phyloP scores from a whole-genome alignment of 371 early-diverging fungal species.

The Mortierella sp. region DNA sequence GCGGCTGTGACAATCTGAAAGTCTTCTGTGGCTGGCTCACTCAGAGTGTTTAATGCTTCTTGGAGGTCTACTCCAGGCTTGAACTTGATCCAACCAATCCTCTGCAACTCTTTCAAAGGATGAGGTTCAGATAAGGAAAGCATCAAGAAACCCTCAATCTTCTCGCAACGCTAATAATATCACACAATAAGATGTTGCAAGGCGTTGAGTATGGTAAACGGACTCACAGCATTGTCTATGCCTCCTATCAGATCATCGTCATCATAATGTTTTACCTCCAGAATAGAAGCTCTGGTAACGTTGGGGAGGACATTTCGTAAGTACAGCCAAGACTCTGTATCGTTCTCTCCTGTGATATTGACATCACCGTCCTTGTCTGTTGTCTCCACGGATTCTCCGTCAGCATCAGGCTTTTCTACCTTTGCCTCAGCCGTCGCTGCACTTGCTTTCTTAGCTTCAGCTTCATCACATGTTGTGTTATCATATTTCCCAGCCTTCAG shows the following conservation, averaged over 20 bases:
- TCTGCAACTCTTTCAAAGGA: conserved; percentile 84
- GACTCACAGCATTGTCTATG: background rate
- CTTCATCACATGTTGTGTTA: conserved; percentile 72
- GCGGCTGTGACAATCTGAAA: conserved; percentile 31
- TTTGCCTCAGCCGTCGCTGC: conserved; percentile 42
- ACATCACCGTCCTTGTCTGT: conserved; percentile 46
- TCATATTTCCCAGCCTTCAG: conserved; percentile 83
- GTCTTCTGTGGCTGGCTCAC: conserved; percentile 59
- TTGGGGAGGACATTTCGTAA: conserved; percentile 78
- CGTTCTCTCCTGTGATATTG: conserved; percentile 52
- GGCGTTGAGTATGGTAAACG: background rate
- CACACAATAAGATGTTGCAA: background rate
- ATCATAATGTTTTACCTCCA: conserved; percentile 69
- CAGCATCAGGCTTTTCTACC: conserved; percentile 39
- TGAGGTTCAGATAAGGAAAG: conserved; percentile 92
- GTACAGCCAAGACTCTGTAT: conserved; percentile 68
- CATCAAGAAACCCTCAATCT: conserved; percentile 83
- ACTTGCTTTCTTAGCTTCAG: conserved; percentile 55
- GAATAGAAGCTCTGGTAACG: conserved; percentile 77
- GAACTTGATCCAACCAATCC: conserved; percentile 95
- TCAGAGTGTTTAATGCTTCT: conserved; percentile 73
- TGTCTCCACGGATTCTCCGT: conserved; percentile 21
- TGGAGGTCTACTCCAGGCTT: conserved; percentile 85
- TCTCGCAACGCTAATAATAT: conserved; percentile 69
- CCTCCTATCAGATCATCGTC: background rate